Evolutionary conservation across 148 eudicot genomes (phyloP), one percentile per base, ranked within the genome.

Genomic region (Tetragonia tetragonoides): DNA sequence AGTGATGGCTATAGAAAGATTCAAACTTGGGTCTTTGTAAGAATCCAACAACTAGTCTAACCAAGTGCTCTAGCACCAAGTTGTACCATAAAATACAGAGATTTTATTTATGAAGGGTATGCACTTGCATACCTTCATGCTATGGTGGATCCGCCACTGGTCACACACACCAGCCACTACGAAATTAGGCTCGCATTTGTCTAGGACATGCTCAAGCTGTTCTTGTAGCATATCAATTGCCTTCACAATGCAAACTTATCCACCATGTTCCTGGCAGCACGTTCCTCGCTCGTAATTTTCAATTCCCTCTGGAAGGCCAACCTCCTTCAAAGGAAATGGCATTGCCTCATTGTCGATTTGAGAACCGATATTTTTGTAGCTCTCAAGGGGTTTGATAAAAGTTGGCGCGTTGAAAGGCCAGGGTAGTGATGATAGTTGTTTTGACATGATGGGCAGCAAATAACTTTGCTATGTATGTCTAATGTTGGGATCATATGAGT

Each of bases 401-500:
- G 23, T 39, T 40, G 79, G 53, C 39, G 86, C 84, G 53, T 86
- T 89, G n/a, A 17, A 10, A 49, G 84, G n/a, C n/a, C n/a, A n/a
- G 85, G 68, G 90, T 87, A 72, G 87, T 82, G 60, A 84, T 18
- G 41, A 89, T 78, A 71, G 86, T 85, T 68, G 79, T 79, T 24
- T 77, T 60, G 14, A 82, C 78, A 42, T 80, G 66, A 21, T 44
- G 69, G 10, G 73, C 0, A 23, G 86, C 81, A 12, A 86, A 86
- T 8, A 84, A 83, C 24, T 75, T 73, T 6, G 85, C 86, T n/a
- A n/a, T n/a, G n/a, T 0, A 75, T 70, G 82, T 86, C 89, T 23
- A 86, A 49, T 37, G 70, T 66, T 9, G 91, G 91, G 76, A 85
- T 83, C 67, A 81, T 67, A 73, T 88, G 91, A 78, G 89, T 85